Percentiles rank a stretch among this genome's conserved stretches.
Conservation (phyloP, 176 grass and related monocot genomes). For the Aechmea fasciata region DNA sequence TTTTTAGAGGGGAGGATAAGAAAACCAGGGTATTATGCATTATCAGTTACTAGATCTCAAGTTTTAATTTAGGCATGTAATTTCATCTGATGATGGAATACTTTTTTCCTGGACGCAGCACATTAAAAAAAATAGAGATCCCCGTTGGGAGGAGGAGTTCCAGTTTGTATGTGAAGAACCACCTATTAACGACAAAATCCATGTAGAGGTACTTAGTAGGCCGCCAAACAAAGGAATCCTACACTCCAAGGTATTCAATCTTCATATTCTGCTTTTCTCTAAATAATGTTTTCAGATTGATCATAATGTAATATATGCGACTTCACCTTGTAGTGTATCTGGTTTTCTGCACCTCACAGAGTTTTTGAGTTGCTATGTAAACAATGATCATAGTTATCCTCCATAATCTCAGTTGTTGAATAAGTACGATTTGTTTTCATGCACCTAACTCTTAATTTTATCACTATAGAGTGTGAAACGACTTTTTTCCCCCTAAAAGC, state of each 20-base stretch:
- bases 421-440: too few relatives aligned
- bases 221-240: slow-evolving; percentile 51
- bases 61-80: neutral
- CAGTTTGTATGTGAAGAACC: slow-evolving; percentile 66
- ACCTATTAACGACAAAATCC: slow-evolving; percentile 62
- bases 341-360: too few relatives aligned
- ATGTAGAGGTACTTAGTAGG: slow-evolving; percentile 68
- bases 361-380: too few relatives aligned
- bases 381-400: too few relatives aligned
- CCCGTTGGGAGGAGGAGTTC: slow-evolving; percentile 66
- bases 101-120: slow-evolving; percentile 32
- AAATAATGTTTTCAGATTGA: neutral
- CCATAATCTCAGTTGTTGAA: too few relatives aligned
- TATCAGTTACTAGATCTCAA: neutral
- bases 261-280: neutral
- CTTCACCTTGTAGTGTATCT: too few relatives aligned
- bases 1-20: slow-evolving; percentile 20
- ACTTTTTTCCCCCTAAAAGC: too few relatives aligned
- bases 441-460: too few relatives aligned
- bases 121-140: slow-evolving; percentile 84
- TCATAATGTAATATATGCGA: too few relatives aligned
- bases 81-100: neutral
- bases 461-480: too few relatives aligned
- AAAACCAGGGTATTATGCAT: slow-evolving; percentile 17
- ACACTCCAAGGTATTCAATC: slow-evolving; percentile 51